A percentile compares a stretch with the other conserved stretches of the same genome.
These are phyloP conservation scores for Apiospora kogelbergensis DNA, from an alignment of 2,329 filamentous ascomycete species.

Conservation along the genomic window DNA sequence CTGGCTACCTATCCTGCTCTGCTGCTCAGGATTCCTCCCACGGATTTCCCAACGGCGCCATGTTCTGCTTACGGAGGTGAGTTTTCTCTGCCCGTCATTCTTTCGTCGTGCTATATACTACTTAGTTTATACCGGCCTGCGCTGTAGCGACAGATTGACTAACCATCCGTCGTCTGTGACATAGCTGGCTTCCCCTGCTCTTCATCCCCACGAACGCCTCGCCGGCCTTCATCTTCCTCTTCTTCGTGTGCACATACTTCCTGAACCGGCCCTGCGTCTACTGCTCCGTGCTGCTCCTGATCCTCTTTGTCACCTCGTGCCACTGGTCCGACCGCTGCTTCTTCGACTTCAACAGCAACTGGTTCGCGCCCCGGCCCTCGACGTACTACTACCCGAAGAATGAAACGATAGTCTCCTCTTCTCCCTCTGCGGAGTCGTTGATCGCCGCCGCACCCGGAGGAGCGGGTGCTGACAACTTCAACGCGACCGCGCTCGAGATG, in stretches of 20 bases:
- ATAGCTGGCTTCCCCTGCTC: constrained; percentile 81
- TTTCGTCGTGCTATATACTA: constrained; percentile 9
- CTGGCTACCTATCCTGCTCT: background rate
- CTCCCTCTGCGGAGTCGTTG: constrained; percentile 16
- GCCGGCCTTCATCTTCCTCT: constrained; percentile 81
- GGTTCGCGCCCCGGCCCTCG: constrained; percentile 79
- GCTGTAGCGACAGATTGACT: constrained; percentile 8
- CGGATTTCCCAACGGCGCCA: constrained; percentile 26
- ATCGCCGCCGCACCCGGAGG: constrained; percentile 12
- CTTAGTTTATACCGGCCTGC: background rate
- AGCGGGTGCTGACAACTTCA: constrained; percentile 35
- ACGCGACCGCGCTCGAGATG: constrained; percentile 52
- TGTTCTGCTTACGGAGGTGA: constrained; percentile 66
- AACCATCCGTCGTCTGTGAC: background rate
- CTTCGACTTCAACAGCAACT: constrained; percentile 89
- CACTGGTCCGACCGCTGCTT: constrained; percentile 89
- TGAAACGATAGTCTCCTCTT: background rate
- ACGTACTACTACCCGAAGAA: constrained; percentile 27
- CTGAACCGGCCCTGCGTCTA: constrained; percentile 97
- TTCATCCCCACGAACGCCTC: constrained; percentile 87
- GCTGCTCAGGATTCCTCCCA: background rate
- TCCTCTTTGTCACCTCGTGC: constrained; percentile 89
- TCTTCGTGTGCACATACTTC: constrained; percentile 92
- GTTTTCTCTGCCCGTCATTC: constrained; percentile 9
- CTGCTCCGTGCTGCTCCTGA: constrained; percentile 92